Percentiles rank a stretch among this genome's conserved stretches.
These are phyloP conservation scores for Saitozyma podzolica DNA, from an alignment of 768 basidiomycete species.

Conservation along the genomic window DNA sequence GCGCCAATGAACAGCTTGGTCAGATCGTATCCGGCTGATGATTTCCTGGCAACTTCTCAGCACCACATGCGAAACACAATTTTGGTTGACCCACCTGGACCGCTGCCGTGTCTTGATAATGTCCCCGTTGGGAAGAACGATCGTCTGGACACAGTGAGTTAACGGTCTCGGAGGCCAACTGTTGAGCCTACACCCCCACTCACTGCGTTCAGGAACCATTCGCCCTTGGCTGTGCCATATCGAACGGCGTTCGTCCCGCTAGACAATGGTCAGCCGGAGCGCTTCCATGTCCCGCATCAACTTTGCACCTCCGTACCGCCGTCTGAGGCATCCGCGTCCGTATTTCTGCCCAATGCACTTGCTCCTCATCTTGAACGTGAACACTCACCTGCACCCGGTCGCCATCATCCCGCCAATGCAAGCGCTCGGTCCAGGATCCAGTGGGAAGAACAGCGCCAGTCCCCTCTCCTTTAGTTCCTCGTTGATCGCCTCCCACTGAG, in stretches of 20 bases:
- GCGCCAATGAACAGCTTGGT: slow-evolving; percentile 86
- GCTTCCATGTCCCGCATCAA: neutral
- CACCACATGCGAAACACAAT: neutral
- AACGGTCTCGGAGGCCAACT: neutral
- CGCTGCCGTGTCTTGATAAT: slow-evolving; percentile 77
- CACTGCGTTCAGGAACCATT: slow-evolving; percentile 80
- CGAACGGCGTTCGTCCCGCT: slow-evolving; percentile 69
- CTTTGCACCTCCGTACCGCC: too few species aligned
- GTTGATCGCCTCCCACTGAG: slow-evolving; percentile 41
- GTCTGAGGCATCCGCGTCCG: too few species aligned
- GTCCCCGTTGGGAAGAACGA: slow-evolving; percentile 81
- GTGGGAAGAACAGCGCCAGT: slow-evolving; percentile 78
- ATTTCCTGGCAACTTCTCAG: slow-evolving; percentile 57
- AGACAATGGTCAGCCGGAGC: slow-evolving; percentile 32
- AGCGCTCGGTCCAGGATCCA: slow-evolving; percentile 64
- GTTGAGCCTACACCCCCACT: slow-evolving; percentile 35
- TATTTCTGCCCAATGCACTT: too few species aligned
- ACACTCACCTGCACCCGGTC: slow-evolving; percentile 61
- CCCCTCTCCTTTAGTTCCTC: slow-evolving; percentile 66
- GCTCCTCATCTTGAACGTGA: neutral
- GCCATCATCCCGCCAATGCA: slow-evolving; percentile 86
- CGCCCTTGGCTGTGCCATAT: slow-evolving; percentile 80
- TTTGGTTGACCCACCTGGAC: slow-evolving; percentile 18
- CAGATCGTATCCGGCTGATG: slow-evolving; percentile 79
- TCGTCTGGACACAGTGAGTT: slow-evolving; percentile 60